A percentile compares a stretch with the other conserved stretches of the same genome.
Conservation (phyloP, 2,329 filamentous ascomycete genomes). For the Fusarium sp. region DNA sequence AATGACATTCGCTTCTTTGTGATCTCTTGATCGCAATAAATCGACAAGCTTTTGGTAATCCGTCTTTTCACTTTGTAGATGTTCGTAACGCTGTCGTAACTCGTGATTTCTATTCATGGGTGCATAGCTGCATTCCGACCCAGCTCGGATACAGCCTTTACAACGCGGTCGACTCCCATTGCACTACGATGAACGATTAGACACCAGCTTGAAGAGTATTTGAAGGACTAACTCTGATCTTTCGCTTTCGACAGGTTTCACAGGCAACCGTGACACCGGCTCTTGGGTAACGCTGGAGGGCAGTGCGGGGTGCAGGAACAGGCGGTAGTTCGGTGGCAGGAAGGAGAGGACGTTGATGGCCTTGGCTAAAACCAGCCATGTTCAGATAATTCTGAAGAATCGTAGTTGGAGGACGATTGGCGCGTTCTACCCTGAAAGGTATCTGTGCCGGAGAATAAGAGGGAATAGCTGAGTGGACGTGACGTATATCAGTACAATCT, state of each 20-base stretch:
- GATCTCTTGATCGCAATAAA: not conserved
- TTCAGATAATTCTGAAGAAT: accelerated
- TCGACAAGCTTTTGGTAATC: not conserved
- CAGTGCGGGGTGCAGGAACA: accelerated
- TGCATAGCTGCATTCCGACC: not conserved
- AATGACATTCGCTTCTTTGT: not conserved
- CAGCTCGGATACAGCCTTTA: not conserved
- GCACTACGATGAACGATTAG: not conserved
- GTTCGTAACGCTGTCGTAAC: not conserved
- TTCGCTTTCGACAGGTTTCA: conserved; percentile 13
- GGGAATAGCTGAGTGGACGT: accelerated
- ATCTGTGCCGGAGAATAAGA: accelerated
- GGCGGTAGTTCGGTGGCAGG: not conserved
- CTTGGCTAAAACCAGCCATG: not conserved
- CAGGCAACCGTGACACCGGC: conserved; percentile 6
- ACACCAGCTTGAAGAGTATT: accelerated
- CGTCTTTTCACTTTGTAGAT: not conserved
- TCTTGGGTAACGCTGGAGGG: not conserved
- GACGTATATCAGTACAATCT: not conserved
- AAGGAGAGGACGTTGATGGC: not conserved
- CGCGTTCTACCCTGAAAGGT: not conserved
- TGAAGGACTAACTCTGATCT: not conserved
- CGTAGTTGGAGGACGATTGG: accelerated
- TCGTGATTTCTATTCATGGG: not conserved
- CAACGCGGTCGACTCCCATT: conserved; percentile 8